Conservation (phyloP, 140 eudicot species). For the Stevia rebaudiana region DNA sequence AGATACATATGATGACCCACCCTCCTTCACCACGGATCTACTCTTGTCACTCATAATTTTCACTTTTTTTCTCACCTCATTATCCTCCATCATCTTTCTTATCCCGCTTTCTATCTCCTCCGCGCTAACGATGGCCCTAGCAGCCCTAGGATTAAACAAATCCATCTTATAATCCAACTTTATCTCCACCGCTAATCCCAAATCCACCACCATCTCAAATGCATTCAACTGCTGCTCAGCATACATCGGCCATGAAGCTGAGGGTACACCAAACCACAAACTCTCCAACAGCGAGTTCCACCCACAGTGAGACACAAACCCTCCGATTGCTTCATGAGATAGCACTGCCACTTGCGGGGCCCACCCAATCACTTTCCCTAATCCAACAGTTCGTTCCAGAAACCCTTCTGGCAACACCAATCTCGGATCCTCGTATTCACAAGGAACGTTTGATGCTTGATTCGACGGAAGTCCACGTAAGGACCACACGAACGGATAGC, state of each 20-base stretch:
- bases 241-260: conserved; percentile 33
- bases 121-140: neutral
- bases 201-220: conserved; percentile 37
- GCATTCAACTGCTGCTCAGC: conserved; percentile 38
- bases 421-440: conserved; percentile 21
- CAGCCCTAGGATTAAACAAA: neutral
- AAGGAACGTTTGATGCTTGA: neutral
- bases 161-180: conserved; percentile 29
- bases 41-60: conserved; percentile 31
- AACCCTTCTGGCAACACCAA: conserved; percentile 33
- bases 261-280: conserved; percentile 39
- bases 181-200: conserved; percentile 37
- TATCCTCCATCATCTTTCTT: conserved; percentile 30
- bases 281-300: conserved; percentile 42
- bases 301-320: conserved; percentile 40
- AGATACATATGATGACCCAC: conserved; percentile 29
- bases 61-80: conserved; percentile 10
- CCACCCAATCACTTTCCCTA: conserved; percentile 42
- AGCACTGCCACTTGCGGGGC: conserved; percentile 32
- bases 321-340: conserved; percentile 26
- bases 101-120: conserved; percentile 31
- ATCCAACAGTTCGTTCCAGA: conserved; percentile 22
- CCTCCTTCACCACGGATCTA: conserved; percentile 17
- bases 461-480: conserved; percentile 14
- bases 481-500: conserved; percentile 27